Base-by-base conservation (phyloP, 2,329 filamentous ascomycete genomes). In the Aureobasidium pullulans region DNA sequence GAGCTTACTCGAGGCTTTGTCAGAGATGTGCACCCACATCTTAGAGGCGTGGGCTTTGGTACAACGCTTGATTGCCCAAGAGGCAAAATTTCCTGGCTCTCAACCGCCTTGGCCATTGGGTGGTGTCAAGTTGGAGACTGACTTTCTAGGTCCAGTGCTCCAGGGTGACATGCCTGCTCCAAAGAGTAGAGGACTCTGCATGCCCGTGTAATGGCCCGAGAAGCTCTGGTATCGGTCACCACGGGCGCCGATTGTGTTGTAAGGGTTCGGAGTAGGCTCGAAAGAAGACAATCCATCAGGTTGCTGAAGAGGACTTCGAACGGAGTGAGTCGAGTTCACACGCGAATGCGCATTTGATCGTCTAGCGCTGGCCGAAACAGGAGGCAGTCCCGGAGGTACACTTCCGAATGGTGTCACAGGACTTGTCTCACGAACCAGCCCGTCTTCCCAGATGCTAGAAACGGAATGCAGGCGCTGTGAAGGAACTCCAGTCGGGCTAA, bases 171-270 rank as follows among this genome's bases (percentile, higher is more conserved):
- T 66, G 4, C 65, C 70, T 39, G 69, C 69, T 13, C 70, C 73
- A 62, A 76, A 78, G 6, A 77, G 66, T 34, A 77, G 57, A 8
- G 75, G 73, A 61, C 73, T 76, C 7, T 68, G 69, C 64, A 75
- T 69, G 44, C 67, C 70, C 16, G 70, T 68, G 13, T 67, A 63
- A 9, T 71, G 62, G 19, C 69, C 69, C 39, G 69, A 67, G 43
- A 59, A 48, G 40, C 57, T 59, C 13, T 46, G 47, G 13, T 43
- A 50, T 11, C 57, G 28, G 19, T 59, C 40, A n/a, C 39, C 57
- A 13, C 47, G 54, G 16, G 23, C 47, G 8, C 39, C 47, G 19
- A 59, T 40, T 6, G 7, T 34, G 11, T 43, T 67, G 29, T 46
- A 70, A 64, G 67, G 44, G 62, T 66, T 61, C 15, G 62, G 50